Evolutionary conservation across 192 early-diverging fungal species (phyloP).

Genomic region (Funneliformis mosseae): DNA sequence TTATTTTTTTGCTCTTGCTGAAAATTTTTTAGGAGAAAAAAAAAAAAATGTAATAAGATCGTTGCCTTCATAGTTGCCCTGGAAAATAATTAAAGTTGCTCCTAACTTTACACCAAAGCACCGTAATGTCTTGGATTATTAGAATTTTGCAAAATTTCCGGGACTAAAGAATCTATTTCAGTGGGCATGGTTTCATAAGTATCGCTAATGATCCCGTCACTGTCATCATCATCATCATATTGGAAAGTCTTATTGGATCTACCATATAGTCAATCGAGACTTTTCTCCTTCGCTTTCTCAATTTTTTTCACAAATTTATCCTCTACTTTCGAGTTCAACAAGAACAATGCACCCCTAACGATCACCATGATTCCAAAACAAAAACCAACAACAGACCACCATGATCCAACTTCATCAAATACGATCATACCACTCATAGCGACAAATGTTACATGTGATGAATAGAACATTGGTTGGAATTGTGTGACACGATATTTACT

Average conservation of each 20-base stretch:
- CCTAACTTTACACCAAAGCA: neutral
- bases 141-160: neutral
- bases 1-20: too few species aligned
- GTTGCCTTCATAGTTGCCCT: neutral
- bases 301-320: neutral
- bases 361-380: neutral
- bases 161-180: neutral
- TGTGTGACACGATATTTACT: slow-evolving; percentile 28
- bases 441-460: slow-evolving; percentile 35
- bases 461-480: slow-evolving; percentile 37
- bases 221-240: neutral
- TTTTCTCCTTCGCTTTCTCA: neutral
- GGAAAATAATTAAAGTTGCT: neutral
- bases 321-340: neutral
- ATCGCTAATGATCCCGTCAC: neutral
- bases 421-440: slow-evolving; percentile 30
- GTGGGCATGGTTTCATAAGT: neutral
- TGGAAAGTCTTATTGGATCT: neutral
- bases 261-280: slow-evolving; percentile 23
- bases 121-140: neutral
- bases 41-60: too few species aligned
- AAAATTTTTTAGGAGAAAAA: too few species aligned
- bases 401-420: slow-evolving; percentile 18
- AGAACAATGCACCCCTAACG: neutral
- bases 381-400: slow-evolving; percentile 20